Evolutionary conservation across 768 basidiomycete species (phyloP).

Genomic region (Clavaria fumosa): DNA sequence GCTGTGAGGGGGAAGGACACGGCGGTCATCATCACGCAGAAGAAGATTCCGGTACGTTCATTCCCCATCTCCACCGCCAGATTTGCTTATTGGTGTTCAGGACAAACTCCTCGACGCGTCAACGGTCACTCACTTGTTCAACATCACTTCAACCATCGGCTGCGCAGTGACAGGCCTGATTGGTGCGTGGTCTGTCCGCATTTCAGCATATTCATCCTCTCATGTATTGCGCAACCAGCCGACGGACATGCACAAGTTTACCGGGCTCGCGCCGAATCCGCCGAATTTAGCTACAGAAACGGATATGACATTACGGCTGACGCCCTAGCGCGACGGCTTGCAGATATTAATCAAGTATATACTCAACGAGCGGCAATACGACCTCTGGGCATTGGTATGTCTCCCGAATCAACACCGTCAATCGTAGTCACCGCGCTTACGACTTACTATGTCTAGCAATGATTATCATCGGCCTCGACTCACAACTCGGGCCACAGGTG

Average conservation of each 20-base stretch:
- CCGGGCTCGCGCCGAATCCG: slow-evolving; percentile 80
- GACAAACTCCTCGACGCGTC: slow-evolving; percentile 94
- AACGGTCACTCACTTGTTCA: slow-evolving; percentile 90
- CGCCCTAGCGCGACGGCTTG: slow-evolving; percentile 83
- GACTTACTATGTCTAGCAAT: slow-evolving; percentile 43
- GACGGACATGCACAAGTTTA: slow-evolving; percentile 84
- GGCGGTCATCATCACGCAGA: slow-evolving; percentile 91
- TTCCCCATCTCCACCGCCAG: not conserved
- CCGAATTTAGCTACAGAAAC: slow-evolving; percentile 88
- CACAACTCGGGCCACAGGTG: slow-evolving; percentile 85
- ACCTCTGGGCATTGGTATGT: slow-evolving; percentile 84
- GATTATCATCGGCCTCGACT: slow-evolving; percentile 88
- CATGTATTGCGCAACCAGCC: slow-evolving; percentile 32
- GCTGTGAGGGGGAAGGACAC: slow-evolving; percentile 91
- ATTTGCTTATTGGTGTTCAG: slow-evolving; percentile 24
- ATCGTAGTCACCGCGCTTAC: not conserved
- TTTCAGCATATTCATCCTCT: not conserved
- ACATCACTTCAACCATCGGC: slow-evolving; percentile 91
- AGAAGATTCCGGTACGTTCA: slow-evolving; percentile 83
- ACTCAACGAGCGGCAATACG: slow-evolving; percentile 97
- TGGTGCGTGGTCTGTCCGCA: slow-evolving; percentile 32
- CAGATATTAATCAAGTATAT: slow-evolving; percentile 98
- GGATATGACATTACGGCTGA: slow-evolving; percentile 98
- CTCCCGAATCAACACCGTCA: too few relatives aligned
- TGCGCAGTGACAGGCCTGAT: slow-evolving; percentile 97